Evolutionary conservation across 1,284 basidiomycete species (phyloP).

Genomic region (Coniferiporia sulphurascens): DNA sequence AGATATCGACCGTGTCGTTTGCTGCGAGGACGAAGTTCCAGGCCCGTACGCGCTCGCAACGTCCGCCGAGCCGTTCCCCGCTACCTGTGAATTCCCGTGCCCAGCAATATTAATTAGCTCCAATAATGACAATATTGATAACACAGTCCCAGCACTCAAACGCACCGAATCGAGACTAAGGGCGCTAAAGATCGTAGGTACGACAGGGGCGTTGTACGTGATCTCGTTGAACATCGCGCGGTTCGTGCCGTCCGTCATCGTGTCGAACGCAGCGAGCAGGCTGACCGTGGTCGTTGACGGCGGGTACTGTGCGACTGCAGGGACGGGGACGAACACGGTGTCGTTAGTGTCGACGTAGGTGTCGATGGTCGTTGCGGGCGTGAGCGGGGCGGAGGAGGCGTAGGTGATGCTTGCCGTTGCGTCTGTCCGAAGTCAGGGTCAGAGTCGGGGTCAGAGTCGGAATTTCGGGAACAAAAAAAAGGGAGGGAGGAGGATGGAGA

Average conservation of each 20-base stretch:
- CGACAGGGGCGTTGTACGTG: conserved; percentile 64
- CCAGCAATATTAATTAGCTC: not conserved
- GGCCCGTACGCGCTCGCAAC: conserved; percentile 72
- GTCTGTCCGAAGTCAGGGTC: conserved; percentile 43
- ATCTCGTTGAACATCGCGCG: conserved; percentile 69
- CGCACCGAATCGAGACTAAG: conserved; percentile 50
- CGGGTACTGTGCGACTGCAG: conserved; percentile 39
- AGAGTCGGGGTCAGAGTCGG: not conserved
- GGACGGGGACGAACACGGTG: conserved; percentile 53
- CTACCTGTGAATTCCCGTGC: not conserved
- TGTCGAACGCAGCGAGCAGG: conserved; percentile 57
- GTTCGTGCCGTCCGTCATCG: conserved; percentile 77
- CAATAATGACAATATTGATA: no score
- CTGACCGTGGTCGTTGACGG: conserved; percentile 48
- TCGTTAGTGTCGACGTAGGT: conserved; percentile 59
- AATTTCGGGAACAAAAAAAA: not conserved
- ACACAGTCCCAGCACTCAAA: no score
- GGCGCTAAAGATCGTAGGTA: conserved; percentile 73
- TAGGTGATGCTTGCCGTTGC: conserved; percentile 76
- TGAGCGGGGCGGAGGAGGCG: conserved; percentile 41
- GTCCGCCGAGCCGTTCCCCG: conserved; percentile 42
- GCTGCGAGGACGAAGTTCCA: conserved; percentile 72
- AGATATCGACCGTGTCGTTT: conserved; percentile 74
- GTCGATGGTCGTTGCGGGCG: conserved; percentile 38
- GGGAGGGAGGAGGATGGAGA: not conserved